phyloP scores from a whole-genome alignment of 257 asterid species.

The Solanum lycopersicoides region DNA sequence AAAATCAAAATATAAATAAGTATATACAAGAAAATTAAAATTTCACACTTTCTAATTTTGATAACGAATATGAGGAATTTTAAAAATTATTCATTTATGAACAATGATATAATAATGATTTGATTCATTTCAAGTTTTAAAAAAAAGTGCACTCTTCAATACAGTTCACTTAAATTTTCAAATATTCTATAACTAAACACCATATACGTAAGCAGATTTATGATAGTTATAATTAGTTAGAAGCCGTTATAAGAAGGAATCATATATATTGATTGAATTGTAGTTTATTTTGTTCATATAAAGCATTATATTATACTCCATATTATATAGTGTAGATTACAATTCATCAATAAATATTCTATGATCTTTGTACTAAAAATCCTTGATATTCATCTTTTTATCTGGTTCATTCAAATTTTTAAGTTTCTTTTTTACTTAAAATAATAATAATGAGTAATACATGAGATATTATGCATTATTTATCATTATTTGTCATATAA shows the following conservation, averaged over 20 bases:
- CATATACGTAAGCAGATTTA: not conserved
- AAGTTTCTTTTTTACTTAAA: not conserved
- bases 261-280: not conserved
- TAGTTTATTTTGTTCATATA: not conserved
- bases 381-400: not conserved
- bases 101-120: not conserved
- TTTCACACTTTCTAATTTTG: not conserved
- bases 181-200: not conserved
- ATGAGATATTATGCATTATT: not conserved
- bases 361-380: not conserved
- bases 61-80: not conserved
- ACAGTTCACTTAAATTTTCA: not conserved
- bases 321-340: not conserved
- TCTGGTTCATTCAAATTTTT: not conserved
- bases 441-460: too few species aligned
- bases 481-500: not conserved
- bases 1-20: not conserved
- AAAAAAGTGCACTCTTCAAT: not conserved
- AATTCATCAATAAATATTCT: not conserved
- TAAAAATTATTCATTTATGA: not conserved
- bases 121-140: not conserved
- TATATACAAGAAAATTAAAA: not conserved
- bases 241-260: not conserved
- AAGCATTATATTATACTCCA: not conserved
- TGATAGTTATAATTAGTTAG: not conserved